A percentile compares a stretch with the other conserved stretches of the same genome.
Evolutionary conservation across 805 yeast genomes (phyloP).

Genomic region (Lachancea thermotolerans): DNA sequence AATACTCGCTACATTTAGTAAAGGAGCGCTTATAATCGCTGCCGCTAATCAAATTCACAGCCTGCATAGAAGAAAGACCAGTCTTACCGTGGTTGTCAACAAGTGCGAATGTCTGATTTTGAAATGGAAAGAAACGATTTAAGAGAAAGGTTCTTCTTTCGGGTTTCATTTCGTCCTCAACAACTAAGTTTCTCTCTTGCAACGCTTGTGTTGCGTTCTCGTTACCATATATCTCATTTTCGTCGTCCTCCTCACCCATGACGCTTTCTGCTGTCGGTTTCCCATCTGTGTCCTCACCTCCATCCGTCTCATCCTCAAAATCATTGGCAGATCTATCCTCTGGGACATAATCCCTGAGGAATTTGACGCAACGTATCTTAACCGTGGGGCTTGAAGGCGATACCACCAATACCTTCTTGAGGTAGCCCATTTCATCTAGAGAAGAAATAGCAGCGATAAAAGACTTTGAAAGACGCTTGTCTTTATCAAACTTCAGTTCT

Average conservation of each 20-base stretch:
- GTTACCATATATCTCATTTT: slow-evolving; percentile 25
- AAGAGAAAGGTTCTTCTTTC: slow-evolving; percentile 20
- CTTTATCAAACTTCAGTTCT: slow-evolving; percentile 47
- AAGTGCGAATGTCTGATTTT: slow-evolving; percentile 53
- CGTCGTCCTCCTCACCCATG: slow-evolving; percentile 29
- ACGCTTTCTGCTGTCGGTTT: slow-evolving; percentile 25
- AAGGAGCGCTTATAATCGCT: slow-evolving; percentile 44
- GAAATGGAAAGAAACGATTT: slow-evolving; percentile 56
- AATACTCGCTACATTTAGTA: slow-evolving; percentile 43
- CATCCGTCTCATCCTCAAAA: slow-evolving; percentile 20
- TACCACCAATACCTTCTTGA: slow-evolving; percentile 47
- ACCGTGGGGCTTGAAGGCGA: slow-evolving; percentile 41
- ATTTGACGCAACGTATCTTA: slow-evolving; percentile 42
- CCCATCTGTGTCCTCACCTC: slow-evolving; percentile 27
- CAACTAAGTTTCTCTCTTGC: slow-evolving; percentile 22
- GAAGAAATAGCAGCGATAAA: slow-evolving; percentile 43
- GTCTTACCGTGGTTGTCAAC: slow-evolving; percentile 35
- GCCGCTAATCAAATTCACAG: slow-evolving; percentile 49
- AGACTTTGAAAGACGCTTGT: slow-evolving; percentile 37
- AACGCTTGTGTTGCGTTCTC: slow-evolving; percentile 24
- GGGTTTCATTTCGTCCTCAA: slow-evolving; percentile 15
- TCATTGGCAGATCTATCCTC: slow-evolving; percentile 22
- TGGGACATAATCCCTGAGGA: slow-evolving; percentile 35
- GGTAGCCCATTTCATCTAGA: slow-evolving; percentile 38
- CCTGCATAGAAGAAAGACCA: slow-evolving; percentile 58